Conservation (phyloP, 331 rosid genomes). For the Ulmus americana region DNA sequence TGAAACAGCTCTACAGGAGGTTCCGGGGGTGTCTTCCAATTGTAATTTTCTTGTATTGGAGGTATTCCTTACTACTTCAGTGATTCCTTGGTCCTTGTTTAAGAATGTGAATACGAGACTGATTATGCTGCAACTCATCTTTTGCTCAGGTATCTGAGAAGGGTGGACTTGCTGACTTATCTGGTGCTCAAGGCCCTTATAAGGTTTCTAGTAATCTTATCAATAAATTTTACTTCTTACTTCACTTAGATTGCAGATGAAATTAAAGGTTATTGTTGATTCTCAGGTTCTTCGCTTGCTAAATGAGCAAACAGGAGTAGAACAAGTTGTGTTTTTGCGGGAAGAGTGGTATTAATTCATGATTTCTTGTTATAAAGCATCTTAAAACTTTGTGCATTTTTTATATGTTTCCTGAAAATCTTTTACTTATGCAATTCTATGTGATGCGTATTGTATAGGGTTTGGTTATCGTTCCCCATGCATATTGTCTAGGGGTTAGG, state of each 20-base stretch:
- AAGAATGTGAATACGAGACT: slow-evolving; percentile 8
- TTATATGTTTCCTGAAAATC: background rate
- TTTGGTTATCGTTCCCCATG: too few species aligned
- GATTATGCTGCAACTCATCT: slow-evolving; percentile 20
- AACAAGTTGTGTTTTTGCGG: slow-evolving; percentile 49
- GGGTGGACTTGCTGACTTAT: slow-evolving; percentile 37
- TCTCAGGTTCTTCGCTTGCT: slow-evolving; percentile 82
- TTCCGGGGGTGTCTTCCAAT: slow-evolving; percentile 19
- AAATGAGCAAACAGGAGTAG: slow-evolving; percentile 73
- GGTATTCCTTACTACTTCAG: slow-evolving; percentile 43
- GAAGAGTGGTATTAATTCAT: slow-evolving; percentile 61
- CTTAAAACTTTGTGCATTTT: background rate
- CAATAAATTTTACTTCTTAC: slow-evolving; percentile 8
- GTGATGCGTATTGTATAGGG: too few species aligned
- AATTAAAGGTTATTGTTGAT: slow-evolving; percentile 27
- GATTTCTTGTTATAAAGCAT: slow-evolving; percentile 1
- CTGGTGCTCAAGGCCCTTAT: slow-evolving; percentile 39
- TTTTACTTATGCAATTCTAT: background rate
- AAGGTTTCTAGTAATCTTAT: slow-evolving; percentile 54
- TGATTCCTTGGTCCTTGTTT: slow-evolving; percentile 9
- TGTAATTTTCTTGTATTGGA: slow-evolving; percentile 73
- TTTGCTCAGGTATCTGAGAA: slow-evolving; percentile 61
- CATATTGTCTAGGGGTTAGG: too few species aligned
- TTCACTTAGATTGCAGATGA: slow-evolving; percentile 12
- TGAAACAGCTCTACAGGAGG: slow-evolving; percentile 14